phyloP scores from a whole-genome alignment of 257 asterid species.

The Plantago ovata region DNA sequence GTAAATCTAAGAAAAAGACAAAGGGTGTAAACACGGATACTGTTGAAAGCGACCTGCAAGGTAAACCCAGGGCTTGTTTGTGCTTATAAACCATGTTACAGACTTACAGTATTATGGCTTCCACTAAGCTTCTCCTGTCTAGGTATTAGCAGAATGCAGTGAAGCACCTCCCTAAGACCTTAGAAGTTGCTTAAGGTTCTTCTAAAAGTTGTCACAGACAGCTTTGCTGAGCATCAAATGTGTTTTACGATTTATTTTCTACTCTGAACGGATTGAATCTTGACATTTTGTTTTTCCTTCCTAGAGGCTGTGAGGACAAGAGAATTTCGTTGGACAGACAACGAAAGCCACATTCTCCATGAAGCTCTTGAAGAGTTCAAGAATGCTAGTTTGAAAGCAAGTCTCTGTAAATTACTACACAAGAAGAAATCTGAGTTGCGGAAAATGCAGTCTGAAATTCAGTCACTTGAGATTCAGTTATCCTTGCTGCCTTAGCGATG shows the following conservation, averaged over 20 bases:
- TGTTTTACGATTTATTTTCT: too few relatives aligned
- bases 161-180: too few relatives aligned
- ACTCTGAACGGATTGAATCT: too few relatives aligned
- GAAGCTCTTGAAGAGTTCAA: slow-evolving; percentile 31
- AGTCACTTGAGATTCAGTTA: slow-evolving; percentile 25
- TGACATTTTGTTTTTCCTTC: slow-evolving; percentile 1
- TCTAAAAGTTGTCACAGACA: too few relatives aligned
- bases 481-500: slow-evolving; percentile 27
- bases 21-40: slow-evolving; percentile 19
- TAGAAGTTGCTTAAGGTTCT: too few relatives aligned
- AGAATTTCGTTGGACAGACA: slow-evolving; percentile 22
- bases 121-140: too few relatives aligned
- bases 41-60: slow-evolving; percentile 19
- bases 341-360: slow-evolving; percentile 24
- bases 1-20: slow-evolving; percentile 26
- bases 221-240: too few relatives aligned
- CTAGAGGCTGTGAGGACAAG: slow-evolving; percentile 16
- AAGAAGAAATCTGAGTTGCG: slow-evolving; percentile 26
- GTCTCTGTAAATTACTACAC: slow-evolving; percentile 26
- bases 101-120: too few relatives aligned
- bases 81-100: too few relatives aligned
- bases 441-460: slow-evolving; percentile 28
- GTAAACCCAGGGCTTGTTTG: slow-evolving; percentile 14
- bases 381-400: slow-evolving; percentile 26
- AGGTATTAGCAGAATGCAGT: too few relatives aligned